phyloP scores from a whole-genome alignment of 2,329 filamentous ascomycete genomes.

The Falciphora oryzae region DNA sequence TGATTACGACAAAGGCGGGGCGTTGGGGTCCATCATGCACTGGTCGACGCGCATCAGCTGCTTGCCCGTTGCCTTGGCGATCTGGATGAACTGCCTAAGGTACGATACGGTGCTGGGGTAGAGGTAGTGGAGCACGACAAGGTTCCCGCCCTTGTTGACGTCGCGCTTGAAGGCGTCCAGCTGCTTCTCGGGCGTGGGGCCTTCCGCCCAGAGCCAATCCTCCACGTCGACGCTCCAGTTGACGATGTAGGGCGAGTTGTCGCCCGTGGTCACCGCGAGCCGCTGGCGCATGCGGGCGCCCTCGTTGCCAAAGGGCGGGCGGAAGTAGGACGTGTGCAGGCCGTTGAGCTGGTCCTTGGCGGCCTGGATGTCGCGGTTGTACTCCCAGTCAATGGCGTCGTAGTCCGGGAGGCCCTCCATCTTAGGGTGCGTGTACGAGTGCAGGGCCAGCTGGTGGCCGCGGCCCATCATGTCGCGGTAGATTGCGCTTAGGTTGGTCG shows the following conservation, averaged over 20 bases:
- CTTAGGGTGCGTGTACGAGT: slow-evolving; percentile 65
- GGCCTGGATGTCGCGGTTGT: slow-evolving; percentile 48
- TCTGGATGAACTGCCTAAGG: slow-evolving; percentile 57
- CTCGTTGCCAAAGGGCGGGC: slow-evolving; percentile 63
- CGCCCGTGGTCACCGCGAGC: slow-evolving; percentile 45
- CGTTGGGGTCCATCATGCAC: slow-evolving; percentile 30
- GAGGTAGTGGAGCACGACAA: slow-evolving; percentile 66
- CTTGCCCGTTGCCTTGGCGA: slow-evolving; percentile 59
- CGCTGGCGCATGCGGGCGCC: slow-evolving; percentile 61
- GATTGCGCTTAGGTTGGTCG: slow-evolving; percentile 56
- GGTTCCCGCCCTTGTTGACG: slow-evolving; percentile 53
- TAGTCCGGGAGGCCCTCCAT: slow-evolving; percentile 51
- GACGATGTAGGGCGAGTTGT: slow-evolving; percentile 51
- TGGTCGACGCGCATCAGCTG: slow-evolving; percentile 34
- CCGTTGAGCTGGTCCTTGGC: slow-evolving; percentile 33
- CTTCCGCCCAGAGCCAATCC: slow-evolving; percentile 63
- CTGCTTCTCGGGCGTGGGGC: slow-evolving; percentile 58
- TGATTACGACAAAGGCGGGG: slow-evolving; percentile 21
- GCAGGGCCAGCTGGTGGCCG: slow-evolving; percentile 64
- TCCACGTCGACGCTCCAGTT: slow-evolving; percentile 67
- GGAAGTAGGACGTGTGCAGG: slow-evolving; percentile 48
- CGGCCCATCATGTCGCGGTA: slow-evolving; percentile 56
- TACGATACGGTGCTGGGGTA: slow-evolving; percentile 59
- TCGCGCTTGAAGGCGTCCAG: slow-evolving; percentile 59
- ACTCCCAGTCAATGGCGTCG: slow-evolving; percentile 55